Base-by-base conservation (phyloP, 1,139 yeast species). In the Yamadazyma atlantica region DNA sequence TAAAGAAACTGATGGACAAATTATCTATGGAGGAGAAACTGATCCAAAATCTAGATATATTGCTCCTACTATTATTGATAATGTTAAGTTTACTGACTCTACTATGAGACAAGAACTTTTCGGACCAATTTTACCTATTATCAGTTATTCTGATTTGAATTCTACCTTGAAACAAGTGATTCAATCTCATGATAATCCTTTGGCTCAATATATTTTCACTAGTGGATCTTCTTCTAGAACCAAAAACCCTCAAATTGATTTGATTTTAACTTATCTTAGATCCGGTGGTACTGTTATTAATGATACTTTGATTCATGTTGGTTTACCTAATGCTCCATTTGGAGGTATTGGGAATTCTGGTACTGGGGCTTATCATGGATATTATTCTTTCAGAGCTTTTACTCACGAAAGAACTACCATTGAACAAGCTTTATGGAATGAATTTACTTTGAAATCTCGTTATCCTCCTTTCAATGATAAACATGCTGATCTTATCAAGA, bases 341-440 rank as follows among this genome's bases (percentile, higher is more conserved):
- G 97, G 97, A 29, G 98, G 98, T 27, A 64, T 89, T 42, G 97
- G 97, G 14, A 59, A 63, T 22, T 86, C 96, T 0, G 98, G 98
- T 0, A 64, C 69, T 39, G 90, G 90, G 10, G 75, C 81, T 23
- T 89, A 89, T 63, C 97, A 90, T 54, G 96, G 97, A 4, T 64
- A 62, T 44, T 73, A 66, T 56, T 86, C 95, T 1, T 83, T 82
- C 64, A 73, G 78, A 40, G 69, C 84, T 12, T 90, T 90, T 54
- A 75, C 90, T 3, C 96, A 88, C 57, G 78, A 77, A 51, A 76
- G 96, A 53, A 78, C 90, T 0, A 69, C 82, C 3, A 60, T 88
- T 50, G 75, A 72, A 39, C 89, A 85, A 57, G 84, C 85, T 12
- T 71, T 73, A 42, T 80, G 82, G 82, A 72, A 73, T 33, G 96